Percentiles rank a stretch among this genome's conserved stretches.
phyloP scores from a whole-genome alignment of 1,284 basidiomycete genomes.

The Trametes polyzona region DNA sequence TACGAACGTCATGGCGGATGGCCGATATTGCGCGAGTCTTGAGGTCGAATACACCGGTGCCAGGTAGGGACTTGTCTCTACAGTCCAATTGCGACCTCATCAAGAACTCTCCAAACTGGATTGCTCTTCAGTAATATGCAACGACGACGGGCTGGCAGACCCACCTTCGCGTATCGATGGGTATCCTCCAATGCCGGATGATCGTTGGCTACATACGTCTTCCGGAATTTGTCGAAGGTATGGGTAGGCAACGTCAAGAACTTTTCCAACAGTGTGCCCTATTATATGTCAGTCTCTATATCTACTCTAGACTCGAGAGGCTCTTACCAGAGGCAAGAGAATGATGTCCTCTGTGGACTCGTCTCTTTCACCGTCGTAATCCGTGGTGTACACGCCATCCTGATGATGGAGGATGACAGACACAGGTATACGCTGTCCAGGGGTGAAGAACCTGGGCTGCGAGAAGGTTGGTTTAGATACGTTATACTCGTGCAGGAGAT shows the following conservation, averaged over 20 bases:
- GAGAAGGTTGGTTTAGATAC: not conserved
- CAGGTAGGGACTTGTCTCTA: constrained; percentile 79
- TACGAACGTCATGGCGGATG: constrained; percentile 86
- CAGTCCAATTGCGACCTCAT: constrained; percentile 98
- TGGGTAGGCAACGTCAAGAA: constrained; percentile 74
- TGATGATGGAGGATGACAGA: constrained; percentile 70
- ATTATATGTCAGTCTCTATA: not conserved
- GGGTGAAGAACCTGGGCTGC: constrained; percentile 71
- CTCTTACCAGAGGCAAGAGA: constrained; percentile 76
- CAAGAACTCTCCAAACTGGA: constrained; percentile 74
- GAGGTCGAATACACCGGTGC: constrained; percentile 93
- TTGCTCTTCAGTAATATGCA: not conserved
- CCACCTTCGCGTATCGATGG: constrained; percentile 80
- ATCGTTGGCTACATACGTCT: constrained; percentile 42
- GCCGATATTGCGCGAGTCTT: constrained; percentile 91
- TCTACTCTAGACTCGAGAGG: not conserved
- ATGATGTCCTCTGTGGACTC: constrained; percentile 63
- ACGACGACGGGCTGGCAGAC: too few species aligned
- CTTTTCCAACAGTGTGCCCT: constrained; percentile 92
- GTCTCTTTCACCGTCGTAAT: constrained; percentile 61
- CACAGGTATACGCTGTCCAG: constrained; percentile 82
- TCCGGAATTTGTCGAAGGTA: constrained; percentile 71
- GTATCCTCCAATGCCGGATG: constrained; percentile 40
- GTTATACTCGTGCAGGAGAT: not conserved
- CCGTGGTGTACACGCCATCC: constrained; percentile 80